Evolutionary conservation across 169 alveolate genomes (phyloP).

Genomic region (Eimeria zaria): DNA sequence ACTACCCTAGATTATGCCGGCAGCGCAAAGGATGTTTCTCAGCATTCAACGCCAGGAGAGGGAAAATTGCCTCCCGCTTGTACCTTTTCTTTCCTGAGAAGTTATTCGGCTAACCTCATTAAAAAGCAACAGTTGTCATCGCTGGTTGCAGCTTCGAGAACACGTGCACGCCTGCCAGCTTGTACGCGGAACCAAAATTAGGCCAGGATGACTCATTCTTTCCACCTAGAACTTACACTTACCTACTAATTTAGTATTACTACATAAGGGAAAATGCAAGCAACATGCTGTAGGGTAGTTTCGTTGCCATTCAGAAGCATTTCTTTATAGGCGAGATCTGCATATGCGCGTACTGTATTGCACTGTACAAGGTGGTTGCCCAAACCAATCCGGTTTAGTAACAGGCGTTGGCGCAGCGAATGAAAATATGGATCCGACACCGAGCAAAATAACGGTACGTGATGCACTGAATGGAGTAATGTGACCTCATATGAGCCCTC

Average conservation of each 20-base stretch:
- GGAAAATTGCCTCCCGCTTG: neutral
- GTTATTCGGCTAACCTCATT: constrained; percentile 6
- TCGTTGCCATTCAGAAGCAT: neutral
- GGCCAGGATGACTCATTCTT: neutral
- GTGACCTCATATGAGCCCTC: neutral
- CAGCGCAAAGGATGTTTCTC: neutral
- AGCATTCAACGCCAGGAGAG: neutral
- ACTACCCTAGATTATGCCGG: too few relatives aligned
- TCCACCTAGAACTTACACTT: neutral
- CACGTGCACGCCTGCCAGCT: neutral
- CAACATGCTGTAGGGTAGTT: too few relatives aligned
- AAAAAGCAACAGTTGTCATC: constrained; percentile 15
- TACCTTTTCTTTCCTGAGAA: constrained; percentile 21
- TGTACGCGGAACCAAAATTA: neutral
- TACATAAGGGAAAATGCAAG: too few relatives aligned
- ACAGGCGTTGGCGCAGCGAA: neutral
- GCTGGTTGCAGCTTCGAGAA: neutral
- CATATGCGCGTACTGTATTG: neutral
- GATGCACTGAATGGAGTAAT: neutral
- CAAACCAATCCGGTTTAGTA: neutral
- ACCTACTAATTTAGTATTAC: neutral
- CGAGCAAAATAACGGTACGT: neutral
- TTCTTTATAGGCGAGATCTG: neutral
- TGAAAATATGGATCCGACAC: neutral
- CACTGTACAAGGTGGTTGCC: neutral